Evolutionary conservation across 257 asterid species (phyloP).

Genomic region (Coffea canephora): DNA sequence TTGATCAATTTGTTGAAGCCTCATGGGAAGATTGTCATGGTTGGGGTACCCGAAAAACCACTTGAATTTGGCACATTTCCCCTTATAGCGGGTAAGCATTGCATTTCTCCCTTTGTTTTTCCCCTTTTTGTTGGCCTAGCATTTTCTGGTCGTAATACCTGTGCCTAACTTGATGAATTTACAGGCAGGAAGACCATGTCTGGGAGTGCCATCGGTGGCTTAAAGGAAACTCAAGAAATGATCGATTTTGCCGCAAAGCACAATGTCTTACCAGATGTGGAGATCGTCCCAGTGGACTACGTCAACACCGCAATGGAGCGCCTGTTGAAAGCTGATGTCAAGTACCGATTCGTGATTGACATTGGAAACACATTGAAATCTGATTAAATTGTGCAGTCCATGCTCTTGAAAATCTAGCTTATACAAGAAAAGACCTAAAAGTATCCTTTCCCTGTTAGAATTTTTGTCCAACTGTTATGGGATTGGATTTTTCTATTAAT

Average conservation of each 20-base stretch:
- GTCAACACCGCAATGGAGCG: conserved; percentile 23
- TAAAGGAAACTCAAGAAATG: conserved; percentile 26
- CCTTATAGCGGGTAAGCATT: conserved; percentile 29
- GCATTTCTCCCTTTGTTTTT: too few species aligned
- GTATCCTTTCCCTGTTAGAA: too few species aligned
- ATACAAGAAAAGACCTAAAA: too few species aligned
- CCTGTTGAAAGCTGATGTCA: conserved; percentile 19
- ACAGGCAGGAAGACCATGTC: conserved; percentile 20
- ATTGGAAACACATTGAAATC: conserved; percentile 14
- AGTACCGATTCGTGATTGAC: conserved; percentile 27
- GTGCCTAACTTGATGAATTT: neutral
- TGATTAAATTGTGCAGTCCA: neutral
- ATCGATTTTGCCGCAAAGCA: conserved; percentile 20
- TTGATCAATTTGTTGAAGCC: conserved; percentile 42
- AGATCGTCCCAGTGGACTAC: conserved; percentile 19
- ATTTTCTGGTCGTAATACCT: neutral
- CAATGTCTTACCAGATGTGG: conserved; percentile 16
- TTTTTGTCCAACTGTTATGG: too few species aligned
- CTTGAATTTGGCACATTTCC: conserved; percentile 39
- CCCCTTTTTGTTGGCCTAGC: neutral
- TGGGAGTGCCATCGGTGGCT: conserved; percentile 21
- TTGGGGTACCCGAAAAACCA: conserved; percentile 48
- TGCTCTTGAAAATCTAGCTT: neutral
- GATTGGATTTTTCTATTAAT: too few species aligned
- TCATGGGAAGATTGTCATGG: conserved; percentile 43